Evolutionary conservation across 108 stramenopile genomes (phyloP), one percentile per base, ranked within the genome.

Genomic region (Stephanodiscus triporus): DNA sequence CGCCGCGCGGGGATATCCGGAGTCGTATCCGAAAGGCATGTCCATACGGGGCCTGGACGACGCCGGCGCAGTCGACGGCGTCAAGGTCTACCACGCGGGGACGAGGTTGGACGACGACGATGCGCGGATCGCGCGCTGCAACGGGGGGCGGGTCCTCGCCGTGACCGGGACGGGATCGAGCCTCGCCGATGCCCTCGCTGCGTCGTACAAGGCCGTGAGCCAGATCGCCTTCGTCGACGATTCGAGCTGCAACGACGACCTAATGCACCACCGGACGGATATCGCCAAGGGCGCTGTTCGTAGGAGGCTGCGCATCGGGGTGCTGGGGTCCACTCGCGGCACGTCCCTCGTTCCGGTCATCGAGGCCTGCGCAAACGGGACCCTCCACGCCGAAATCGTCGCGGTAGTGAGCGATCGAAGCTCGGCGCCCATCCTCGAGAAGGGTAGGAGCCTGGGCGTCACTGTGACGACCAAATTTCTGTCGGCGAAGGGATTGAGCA

Each of bases 81-180:
- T 95, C 72, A 97, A 91, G 68, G 95, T 98, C 27, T 99, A 96
- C 75, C 97, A 99, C 77, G 97, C 98, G 27, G 98, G 98, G 40
- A 98, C 98, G 14, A 86, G 83, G 68, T 16, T 91, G 38, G 86
- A 90, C 48, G 82, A 78, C 19, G 65, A 75, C 11, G 77, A 70
- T 20, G 32, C n/a, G 36, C 36, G 40, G 7, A 81, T 81, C 38
- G 83, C 92, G 17, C 89, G 91, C 34, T 97, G 96, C 72, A 85
- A 89, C 4, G 99, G 99, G 50, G 99, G 99, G 5, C 86, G 99
- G 6, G 99, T 99, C 23, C 83, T 99, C 6, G 97, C 99, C 34
- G 97, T 98, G 9, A 98, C 97, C 16, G 97, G 97, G 29, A 70
- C 87, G 56, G 97, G 96, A 27, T 62, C 85, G 20, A 82, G 77